Conservation (phyloP, 1,139 yeast species). For the Suhomyces wounanorum region DNA sequence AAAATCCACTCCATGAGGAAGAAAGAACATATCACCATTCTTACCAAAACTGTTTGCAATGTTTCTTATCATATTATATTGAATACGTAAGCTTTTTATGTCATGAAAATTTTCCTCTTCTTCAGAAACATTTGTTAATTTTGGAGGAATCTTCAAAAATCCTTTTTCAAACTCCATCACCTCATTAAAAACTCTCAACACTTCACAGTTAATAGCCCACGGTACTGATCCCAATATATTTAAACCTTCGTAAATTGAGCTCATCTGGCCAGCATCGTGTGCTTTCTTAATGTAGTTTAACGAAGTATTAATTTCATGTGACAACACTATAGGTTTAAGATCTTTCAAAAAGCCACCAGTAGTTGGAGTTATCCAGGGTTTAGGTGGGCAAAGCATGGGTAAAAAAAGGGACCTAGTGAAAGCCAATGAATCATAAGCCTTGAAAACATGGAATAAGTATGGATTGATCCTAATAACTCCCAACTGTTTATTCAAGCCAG, state of each 20-base stretch:
- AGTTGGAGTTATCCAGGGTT: constrained; percentile 36
- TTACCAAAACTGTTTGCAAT: constrained; percentile 31
- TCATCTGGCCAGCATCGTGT: constrained; percentile 35
- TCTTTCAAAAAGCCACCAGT: constrained; percentile 40
- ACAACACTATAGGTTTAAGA: constrained; percentile 28
- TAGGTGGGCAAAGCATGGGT: constrained; percentile 46
- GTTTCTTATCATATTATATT: constrained; percentile 23
- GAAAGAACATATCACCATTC: constrained; percentile 41
- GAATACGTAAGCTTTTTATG: constrained; percentile 23
- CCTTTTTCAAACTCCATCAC: constrained; percentile 27
- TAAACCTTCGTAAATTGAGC: constrained; percentile 33
- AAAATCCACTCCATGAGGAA: constrained; percentile 45
- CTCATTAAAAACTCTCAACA: constrained; percentile 26
- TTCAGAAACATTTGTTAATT: constrained; percentile 2
- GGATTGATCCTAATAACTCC: constrained; percentile 33
- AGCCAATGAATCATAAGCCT: constrained; percentile 17
- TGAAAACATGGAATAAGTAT: constrained; percentile 22
- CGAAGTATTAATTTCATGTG: constrained; percentile 23
- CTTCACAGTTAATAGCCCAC: constrained; percentile 40
- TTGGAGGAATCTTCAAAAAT: constrained; percentile 34
- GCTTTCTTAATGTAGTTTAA: constrained; percentile 29
- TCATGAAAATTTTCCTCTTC: constrained; percentile 18
- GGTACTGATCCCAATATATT: constrained; percentile 32
- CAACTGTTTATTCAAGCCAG: constrained; percentile 7
- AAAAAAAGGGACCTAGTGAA: constrained; percentile 23